phyloP scores from a whole-genome alignment of 805 yeast genomes.

The Pachysolen tannophilus region DNA sequence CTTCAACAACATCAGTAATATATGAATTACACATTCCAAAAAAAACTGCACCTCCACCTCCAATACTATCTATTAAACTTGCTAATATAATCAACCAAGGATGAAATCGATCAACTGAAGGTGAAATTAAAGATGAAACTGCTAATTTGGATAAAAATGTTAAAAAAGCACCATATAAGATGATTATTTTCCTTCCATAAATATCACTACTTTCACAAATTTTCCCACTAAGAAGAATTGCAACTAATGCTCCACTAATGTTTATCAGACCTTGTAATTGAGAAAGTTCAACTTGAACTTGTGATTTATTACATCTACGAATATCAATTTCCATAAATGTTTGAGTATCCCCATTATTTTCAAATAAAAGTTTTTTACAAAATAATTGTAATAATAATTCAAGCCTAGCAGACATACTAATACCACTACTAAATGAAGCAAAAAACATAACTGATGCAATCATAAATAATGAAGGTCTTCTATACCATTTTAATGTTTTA shows the following conservation, averaged over 20 bases:
- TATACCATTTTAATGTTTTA: constrained; percentile 35
- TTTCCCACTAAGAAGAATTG: constrained; percentile 50
- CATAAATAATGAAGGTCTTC: constrained; percentile 40
- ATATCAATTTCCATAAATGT: constrained; percentile 1
- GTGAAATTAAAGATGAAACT: constrained; percentile 14
- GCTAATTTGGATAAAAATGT: constrained; percentile 11
- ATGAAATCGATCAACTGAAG: constrained; percentile 18
- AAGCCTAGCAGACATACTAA: constrained; percentile 6
- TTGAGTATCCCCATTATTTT: background rate
- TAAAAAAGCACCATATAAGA: constrained; percentile 23
- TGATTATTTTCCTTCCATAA: constrained; percentile 48
- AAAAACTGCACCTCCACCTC: constrained; percentile 58
- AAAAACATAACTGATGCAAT: constrained; percentile 16
- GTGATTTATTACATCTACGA: constrained; percentile 26
- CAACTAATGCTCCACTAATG: constrained; percentile 34
- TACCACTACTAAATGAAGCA: constrained; percentile 2
- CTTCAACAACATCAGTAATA: constrained; percentile 64
- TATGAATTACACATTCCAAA: constrained; percentile 60
- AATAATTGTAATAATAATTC: constrained; percentile 6
- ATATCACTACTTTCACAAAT: constrained; percentile 58
- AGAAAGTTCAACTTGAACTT: constrained; percentile 38
- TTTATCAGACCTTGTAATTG: constrained; percentile 36
- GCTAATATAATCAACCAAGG: constrained; percentile 32
- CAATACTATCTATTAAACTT: constrained; percentile 36
- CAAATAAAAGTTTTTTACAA: constrained; percentile 1